Evolutionary conservation across 768 basidiomycete species (phyloP).

Genomic region (Kwoniella sp.): DNA sequence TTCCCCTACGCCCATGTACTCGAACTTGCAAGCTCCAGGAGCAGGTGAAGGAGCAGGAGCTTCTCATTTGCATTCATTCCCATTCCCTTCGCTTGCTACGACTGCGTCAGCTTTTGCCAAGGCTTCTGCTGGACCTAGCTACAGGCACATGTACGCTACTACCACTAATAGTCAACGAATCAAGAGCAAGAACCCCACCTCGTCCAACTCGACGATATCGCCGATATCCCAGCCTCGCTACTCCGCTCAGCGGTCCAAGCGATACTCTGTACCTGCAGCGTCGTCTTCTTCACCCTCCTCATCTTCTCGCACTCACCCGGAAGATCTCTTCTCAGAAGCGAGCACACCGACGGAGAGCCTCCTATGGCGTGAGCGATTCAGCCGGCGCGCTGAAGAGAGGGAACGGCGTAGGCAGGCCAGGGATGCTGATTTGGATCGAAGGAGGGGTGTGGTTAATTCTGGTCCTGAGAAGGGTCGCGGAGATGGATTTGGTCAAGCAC

Average conservation of each 20-base stretch:
- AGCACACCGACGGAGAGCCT: slow-evolving; percentile 41
- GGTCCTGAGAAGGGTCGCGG: not conserved
- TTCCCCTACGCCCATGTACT: slow-evolving; percentile 26
- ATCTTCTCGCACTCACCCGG: not conserved
- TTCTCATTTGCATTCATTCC: slow-evolving; percentile 6
- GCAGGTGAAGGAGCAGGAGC: no score
- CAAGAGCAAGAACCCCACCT: no score
- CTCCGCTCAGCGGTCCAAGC: slow-evolving; percentile 2
- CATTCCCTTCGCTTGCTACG: slow-evolving; percentile 6
- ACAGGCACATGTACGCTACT: slow-evolving; percentile 3
- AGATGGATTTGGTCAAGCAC: not conserved
- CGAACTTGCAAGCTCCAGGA: slow-evolving; percentile 12
- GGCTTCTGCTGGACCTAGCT: slow-evolving; percentile 1
- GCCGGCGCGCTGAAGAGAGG: slow-evolving; percentile 35
- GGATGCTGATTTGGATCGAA: slow-evolving; percentile 30
- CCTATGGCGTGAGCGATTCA: slow-evolving; percentile 43
- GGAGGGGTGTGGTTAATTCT: slow-evolving; percentile 16
- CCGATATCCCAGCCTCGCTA: slow-evolving; percentile 3
- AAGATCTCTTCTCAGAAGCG: slow-evolving; percentile 29
- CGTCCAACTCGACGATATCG: no score
- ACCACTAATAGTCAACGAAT: no score
- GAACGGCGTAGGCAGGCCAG: slow-evolving; percentile 31
- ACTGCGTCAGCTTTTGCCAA: no score
- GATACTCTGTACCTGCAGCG: not conserved
- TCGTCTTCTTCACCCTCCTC: not conserved